These are phyloP conservation scores for Colletotrichum sansevieriae DNA, from an alignment of 2,329 filamentous ascomycete genomes.

Conservation along the genomic window DNA sequence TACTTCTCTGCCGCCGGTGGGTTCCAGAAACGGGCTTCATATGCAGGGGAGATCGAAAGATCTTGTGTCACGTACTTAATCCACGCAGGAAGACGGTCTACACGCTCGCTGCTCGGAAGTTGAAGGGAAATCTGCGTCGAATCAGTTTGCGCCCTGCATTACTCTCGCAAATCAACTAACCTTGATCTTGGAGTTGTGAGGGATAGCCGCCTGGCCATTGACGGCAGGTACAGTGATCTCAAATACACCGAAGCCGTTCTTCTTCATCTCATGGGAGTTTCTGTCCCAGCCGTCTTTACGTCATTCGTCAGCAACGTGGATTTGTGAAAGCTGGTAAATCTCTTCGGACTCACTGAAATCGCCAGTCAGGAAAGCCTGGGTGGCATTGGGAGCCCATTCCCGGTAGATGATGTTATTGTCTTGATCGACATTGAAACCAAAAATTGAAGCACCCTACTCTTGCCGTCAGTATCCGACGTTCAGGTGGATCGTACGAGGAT, in stretches of 20 bases:
- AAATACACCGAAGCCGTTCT: slow-evolving; percentile 87
- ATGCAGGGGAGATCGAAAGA: slow-evolving; percentile 86
- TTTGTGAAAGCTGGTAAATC: neutral
- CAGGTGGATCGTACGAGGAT: neutral
- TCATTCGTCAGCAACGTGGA: neutral
- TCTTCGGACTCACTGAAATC: slow-evolving; percentile 83
- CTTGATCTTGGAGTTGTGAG: slow-evolving; percentile 97
- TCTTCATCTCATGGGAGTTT: slow-evolving; percentile 87
- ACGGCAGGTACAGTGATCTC: slow-evolving; percentile 82
- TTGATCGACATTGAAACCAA: slow-evolving; percentile 84
- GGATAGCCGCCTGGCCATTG: slow-evolving; percentile 81
- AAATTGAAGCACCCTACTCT: slow-evolving; percentile 83
- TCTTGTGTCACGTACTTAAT: slow-evolving; percentile 98
- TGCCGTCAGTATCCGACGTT: neutral
- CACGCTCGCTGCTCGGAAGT: slow-evolving; percentile 80
- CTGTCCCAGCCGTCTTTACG: slow-evolving; percentile 84
- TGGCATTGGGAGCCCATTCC: slow-evolving; percentile 96
- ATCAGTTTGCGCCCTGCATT: slow-evolving; percentile 3
- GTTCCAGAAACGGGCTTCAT: slow-evolving; percentile 98
- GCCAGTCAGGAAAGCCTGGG: slow-evolving; percentile 86
- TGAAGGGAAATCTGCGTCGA: slow-evolving; percentile 80
- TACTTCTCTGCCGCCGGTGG: slow-evolving; percentile 83
- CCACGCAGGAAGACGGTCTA: slow-evolving; percentile 94
- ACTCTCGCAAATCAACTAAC: slow-evolving; percentile 58
- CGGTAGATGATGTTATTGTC: slow-evolving; percentile 91